Base-by-base conservation (phyloP, 1,284 basidiomycete genomes). In the Apiotrichum porosum region DNA sequence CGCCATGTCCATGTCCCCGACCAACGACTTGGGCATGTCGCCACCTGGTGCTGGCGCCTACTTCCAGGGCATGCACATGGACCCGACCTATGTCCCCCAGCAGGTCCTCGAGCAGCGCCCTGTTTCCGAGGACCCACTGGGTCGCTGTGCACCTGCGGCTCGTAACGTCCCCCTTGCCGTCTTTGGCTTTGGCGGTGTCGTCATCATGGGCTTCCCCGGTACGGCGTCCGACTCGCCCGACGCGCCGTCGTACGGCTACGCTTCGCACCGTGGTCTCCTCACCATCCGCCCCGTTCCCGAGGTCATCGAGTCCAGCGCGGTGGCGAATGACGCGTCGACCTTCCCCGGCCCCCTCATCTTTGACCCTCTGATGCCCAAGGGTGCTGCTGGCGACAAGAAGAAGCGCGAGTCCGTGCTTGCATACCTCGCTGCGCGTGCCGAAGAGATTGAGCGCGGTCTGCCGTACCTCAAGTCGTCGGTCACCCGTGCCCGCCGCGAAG, bases 331-430 rank as follows among this genome's bases (percentile, higher is more conserved):
- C 12, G 71, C 78, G 4, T 74, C 78, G 2, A 69, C 76, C 1
- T 95, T 84, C 74, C 90, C 92, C 38, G 92, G 92, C 0, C 92
- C 92, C 3, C 69, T 95, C 51, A 82, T 89, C 56, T 80, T 81
- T 36, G 90, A 93, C 67, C 80, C 84, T 12, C 75, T 81, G 5
- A 79, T 82, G 1, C 78, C 82, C 14, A 75, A 73, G 33, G 78
- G 84, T 3, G 78, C 81, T 3, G 76, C 80, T 2, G 83, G 71
- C 2, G 72, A 73, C 19, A 95, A 93, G 76, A 82, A 82, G 45
- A 94, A 92, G 77, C 88, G 90, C 62, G 78, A 83, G n/a, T 79
- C 77, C 19, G 81, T 94, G 1, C 61, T 83, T 34, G 81, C 82
- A 50, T 97, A 93, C 68, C 77, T 97, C 15, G 78, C 81, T 12